Base-by-base conservation (phyloP, 2,329 filamentous ascomycete species). In the Talaromyces sp. region DNA sequence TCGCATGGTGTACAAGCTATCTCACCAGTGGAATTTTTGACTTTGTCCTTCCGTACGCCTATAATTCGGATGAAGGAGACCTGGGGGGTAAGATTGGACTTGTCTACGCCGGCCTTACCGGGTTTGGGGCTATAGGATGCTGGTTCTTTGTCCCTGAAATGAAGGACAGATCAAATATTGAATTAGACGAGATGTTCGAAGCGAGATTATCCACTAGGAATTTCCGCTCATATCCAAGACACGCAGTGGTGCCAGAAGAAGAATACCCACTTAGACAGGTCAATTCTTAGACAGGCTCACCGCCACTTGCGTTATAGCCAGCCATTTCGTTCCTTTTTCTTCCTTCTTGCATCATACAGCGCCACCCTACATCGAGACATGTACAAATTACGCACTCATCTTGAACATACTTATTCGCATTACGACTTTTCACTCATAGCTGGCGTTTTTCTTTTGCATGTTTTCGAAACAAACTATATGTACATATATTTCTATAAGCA, bases 131-230 rank as follows among this genome's bases (percentile, higher is more conserved):
- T 68, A 17, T 73, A 3, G 31, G 77, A 0, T 74, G 76, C 0
- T 85, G 74, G 69, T 70, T 78, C 8, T 71, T 71, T 41, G 71
- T 84, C 0, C 82, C 82, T 0, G 82, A 85, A 65, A 83, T 81
- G 69, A 80, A 79, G 67, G 79, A 77, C 3, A 68, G 79, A 21
- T 78, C 69, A 1, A 69, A 77, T 1, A 73, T 72, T 54, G 79
- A 83, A 63, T 79, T 83, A 61, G 80, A 83, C 68, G 61, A 60
- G 1, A 70, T 70, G 69, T 70, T 70, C 57, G 62, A 65, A 8
- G 21, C 67, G 43, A 58, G 35, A 10, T 46, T 70, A 8, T 57
- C 61, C 5, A 24, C 43, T 11, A 21, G 43, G 21, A 46, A 46
- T 12, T 46, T 46, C 10, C 43, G 19, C 21, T 46, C 43, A 21